Conservation (phyloP, 495 filamentous ascomycete genomes). For the Viridothelium virens region DNA sequence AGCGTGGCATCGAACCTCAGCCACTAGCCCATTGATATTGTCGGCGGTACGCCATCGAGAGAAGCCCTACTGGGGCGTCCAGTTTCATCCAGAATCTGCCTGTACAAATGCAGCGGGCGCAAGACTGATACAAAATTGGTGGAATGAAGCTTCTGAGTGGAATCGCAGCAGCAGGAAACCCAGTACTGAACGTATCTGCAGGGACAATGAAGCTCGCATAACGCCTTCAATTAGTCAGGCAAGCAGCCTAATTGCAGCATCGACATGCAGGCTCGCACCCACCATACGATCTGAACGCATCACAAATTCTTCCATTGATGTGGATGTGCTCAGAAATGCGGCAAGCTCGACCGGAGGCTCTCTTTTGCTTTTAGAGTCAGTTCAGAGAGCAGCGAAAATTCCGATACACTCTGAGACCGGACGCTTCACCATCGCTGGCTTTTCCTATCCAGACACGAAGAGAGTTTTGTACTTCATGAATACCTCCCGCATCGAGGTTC, state of each 20-base stretch:
- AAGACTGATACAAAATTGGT: conserved; percentile 69
- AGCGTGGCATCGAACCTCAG: conserved; percentile 46
- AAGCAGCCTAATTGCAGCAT: neutral
- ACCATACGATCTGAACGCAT: neutral
- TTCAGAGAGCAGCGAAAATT: conserved; percentile 35
- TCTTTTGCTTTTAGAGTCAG: conserved; percentile 44
- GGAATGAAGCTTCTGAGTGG: conserved; percentile 51
- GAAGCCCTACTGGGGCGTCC: conserved; percentile 83
- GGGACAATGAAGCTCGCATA: neutral
- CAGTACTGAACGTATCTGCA: neutral
- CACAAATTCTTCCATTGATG: neutral
- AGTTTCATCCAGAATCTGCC: conserved; percentile 92
- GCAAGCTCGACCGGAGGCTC: conserved; percentile 12
- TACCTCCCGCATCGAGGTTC: conserved; percentile 21
- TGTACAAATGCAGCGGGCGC: conserved; percentile 68
- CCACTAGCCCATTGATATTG: neutral
- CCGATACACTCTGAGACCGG: conserved; percentile 44
- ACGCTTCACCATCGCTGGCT: conserved; percentile 59
- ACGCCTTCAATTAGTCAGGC: neutral
- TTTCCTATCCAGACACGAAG: conserved; percentile 24
- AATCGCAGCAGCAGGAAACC: conserved; percentile 18
- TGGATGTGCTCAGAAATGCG: neutral
- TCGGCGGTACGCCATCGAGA: conserved; percentile 24
- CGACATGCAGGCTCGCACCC: neutral
- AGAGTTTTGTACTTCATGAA: neutral